These are phyloP conservation scores for Hydnomerulius pinastri DNA, from an alignment of 768 basidiomycete species.

Conservation along the genomic window DNA sequence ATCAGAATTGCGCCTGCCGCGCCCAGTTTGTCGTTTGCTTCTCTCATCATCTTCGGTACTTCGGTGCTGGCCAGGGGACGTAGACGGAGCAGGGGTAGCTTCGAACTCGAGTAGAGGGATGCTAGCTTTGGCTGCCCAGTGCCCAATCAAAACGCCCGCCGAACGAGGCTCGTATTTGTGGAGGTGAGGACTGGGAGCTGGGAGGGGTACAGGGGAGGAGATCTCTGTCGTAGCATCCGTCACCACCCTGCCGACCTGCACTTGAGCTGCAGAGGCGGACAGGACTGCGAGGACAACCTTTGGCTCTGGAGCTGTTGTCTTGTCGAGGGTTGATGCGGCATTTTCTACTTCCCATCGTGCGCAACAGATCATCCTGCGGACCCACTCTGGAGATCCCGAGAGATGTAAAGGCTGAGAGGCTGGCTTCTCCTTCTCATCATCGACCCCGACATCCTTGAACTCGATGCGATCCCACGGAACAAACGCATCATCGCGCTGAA, in stretches of 20 bases:
- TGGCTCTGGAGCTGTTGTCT: conserved; percentile 24
- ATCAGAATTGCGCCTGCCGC: conserved; percentile 33
- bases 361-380: conserved; percentile 81
- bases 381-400: conserved; percentile 73
- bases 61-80: conserved; percentile 21
- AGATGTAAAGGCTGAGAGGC: conserved; percentile 24
- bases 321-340: conserved; percentile 36
- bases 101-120: conserved; percentile 56
- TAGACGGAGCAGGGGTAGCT: conserved; percentile 29
- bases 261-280: conserved; percentile 31
- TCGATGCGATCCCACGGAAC: conserved; percentile 77
- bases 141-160: conserved; percentile 58
- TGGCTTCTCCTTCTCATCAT: conserved; percentile 27
- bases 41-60: conserved; percentile 36
- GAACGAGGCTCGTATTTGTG: conserved; percentile 68
- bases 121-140: conserved; percentile 69
- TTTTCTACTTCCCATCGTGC: conserved; percentile 74
- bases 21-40: conserved; percentile 26
- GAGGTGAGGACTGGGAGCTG: conserved; percentile 53
- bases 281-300: conserved; percentile 67
- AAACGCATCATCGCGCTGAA: conserved; percentile 82
- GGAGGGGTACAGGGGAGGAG: conserved; percentile 63
- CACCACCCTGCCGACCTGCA: conserved; percentile 24
- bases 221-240: conserved; percentile 25
- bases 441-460: conserved; percentile 42